Evolutionary conservation across 2,329 filamentous ascomycete species (phyloP).

Genomic region (Emmonsiellopsis sp.): DNA sequence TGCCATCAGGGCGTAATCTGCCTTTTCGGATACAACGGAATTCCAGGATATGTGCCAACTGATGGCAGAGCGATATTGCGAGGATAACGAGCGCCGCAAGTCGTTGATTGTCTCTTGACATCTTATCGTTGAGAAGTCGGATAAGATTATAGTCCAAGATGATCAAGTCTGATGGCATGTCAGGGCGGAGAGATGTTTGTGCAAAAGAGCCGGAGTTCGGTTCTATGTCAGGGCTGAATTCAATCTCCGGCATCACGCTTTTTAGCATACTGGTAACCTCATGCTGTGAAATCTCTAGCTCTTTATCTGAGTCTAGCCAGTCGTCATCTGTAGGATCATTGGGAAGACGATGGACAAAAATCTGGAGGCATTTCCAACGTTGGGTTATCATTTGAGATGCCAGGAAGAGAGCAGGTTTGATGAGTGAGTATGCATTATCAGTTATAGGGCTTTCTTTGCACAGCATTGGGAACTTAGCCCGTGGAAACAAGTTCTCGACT

Average conservation of each 20-base stretch:
- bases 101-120: neutral
- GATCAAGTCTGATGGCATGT: conserved; percentile 3
- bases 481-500: neutral
- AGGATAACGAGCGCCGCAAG: conserved; percentile 5
- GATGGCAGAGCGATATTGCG: conserved; percentile 6
- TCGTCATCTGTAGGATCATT: neutral
- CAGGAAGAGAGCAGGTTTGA: neutral
- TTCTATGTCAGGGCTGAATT: conserved; percentile 1
- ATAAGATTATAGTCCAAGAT: conserved; percentile 7
- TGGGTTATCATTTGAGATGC: conserved; percentile 3
- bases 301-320: conserved; percentile 4
- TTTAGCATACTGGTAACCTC: neutral
- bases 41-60: conserved; percentile 6
- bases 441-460: neutral
- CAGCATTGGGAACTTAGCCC: neutral
- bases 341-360: conserved; percentile 4
- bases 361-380: neutral
- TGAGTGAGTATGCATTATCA: neutral
- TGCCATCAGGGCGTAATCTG: conserved; percentile 3
- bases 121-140: neutral
- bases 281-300: neutral
- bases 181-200: conserved; percentile 4
- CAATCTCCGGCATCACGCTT: conserved; percentile 5
- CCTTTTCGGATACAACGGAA: conserved; percentile 5
- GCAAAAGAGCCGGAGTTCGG: neutral